Evolutionary conservation across 2,329 filamentous ascomycete species (phyloP), one percentile per base, ranked within the genome.

Genomic region (Penicillium brevicompactum): DNA sequence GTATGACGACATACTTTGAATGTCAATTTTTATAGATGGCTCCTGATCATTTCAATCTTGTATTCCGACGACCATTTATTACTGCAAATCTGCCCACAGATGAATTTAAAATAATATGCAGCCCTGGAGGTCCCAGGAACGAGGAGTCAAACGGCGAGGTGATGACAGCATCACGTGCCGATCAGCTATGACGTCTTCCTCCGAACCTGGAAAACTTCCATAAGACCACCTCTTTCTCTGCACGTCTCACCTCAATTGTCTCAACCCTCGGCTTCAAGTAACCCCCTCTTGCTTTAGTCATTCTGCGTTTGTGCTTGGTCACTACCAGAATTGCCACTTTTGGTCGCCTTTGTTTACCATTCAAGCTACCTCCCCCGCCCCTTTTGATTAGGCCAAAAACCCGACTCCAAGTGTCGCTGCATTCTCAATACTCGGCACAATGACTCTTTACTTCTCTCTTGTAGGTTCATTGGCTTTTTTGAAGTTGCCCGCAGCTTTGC

Each of bases 371-470:
- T 54, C 48, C 61, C 59, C 51, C 46, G 43, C 63, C 62, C 57
- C 57, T 62, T 57, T 62, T 58, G 32, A 55, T 43, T 55, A 60
- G 40, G 44, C 48, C 47, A 22, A 46, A 63, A 53, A 46, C 43
- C 49, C 46, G 10, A 50, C 30, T 46, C 37, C 41, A 49, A 51
- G 40, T 48, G 41, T 44, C 24, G 42, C 18, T 61, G 7, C 22
- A 27, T 42, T 21, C 22, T 42, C 11, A 30, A 41, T 14, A 44
- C 43, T 61, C 69, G 74, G 72, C 76, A 83, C 67, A 63, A 88
- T 88, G 85, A 88, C 85, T 70, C 84, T 88, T 70, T 88, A 88
- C 77, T 87, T 87, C 80, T 86, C 82, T 68, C 78, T 87, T 57
- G 84, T 86, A 80, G 71, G 83, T 79, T 21, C 16, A 27, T 7